These are phyloP conservation scores for Nadsonia commutata DNA, from an alignment of 1,139 yeast genomes.

Conservation along the genomic window DNA sequence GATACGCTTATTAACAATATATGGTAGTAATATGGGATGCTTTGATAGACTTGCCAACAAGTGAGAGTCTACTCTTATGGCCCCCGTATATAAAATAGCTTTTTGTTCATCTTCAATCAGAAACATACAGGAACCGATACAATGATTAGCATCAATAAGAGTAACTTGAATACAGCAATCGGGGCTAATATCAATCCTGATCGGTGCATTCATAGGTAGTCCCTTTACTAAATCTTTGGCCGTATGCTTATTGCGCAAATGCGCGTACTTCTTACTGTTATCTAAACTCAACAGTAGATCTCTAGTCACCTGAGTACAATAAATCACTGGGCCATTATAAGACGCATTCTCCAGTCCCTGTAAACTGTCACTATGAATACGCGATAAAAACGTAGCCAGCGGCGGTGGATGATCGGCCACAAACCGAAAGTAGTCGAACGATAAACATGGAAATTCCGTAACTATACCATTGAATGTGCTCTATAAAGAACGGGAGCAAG, in stretches of 20 bases:
- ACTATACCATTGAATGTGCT: background rate
- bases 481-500: background rate
- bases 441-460: background rate
- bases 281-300: background rate
- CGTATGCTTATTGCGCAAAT: background rate
- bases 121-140: background rate
- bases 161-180: background rate
- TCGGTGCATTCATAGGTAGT: background rate
- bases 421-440: background rate
- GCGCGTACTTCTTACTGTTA: background rate
- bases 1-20: background rate
- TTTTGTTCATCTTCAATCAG: background rate
- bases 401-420: background rate
- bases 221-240: background rate
- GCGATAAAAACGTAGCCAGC: background rate
- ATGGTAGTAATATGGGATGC: background rate
- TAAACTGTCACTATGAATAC: background rate
- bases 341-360: background rate
- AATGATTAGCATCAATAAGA: background rate
- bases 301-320: background rate
- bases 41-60: background rate
- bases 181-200: background rate
- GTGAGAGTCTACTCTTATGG: background rate
- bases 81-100: background rate
- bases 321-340: background rate